Evolutionary conservation across 108 stramenopile species (phyloP), one percentile per base, ranked within the genome.

Genomic region (Parietichytrium sp.): DNA sequence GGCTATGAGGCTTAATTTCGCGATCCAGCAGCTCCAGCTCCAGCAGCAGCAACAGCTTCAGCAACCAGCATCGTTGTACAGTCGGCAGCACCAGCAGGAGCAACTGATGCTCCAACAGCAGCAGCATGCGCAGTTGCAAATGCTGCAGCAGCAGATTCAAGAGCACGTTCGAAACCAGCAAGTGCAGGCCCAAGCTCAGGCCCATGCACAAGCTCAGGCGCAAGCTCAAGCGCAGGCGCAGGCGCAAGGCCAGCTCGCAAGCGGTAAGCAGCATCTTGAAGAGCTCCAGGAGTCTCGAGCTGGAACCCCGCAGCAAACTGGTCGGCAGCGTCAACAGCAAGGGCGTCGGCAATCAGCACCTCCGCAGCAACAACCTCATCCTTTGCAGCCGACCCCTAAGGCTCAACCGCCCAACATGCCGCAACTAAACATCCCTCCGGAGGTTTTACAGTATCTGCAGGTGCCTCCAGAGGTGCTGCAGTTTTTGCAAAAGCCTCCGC

Each of bases 21-120:
- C 7, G 10, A 27, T 31, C 36, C 55, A 72, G 38, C 55, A 72
- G 55, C 55, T 42, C 8, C 55, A 72, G 55, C 55, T 42, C 8
- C 55, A 72, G 29, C 55, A 72, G 38, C 55, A 72, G 29, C 52
- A 52, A 13, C 52, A 52, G 18, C 15, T 52, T 8, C 52, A 52
- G 52, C 8, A 4, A 4, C 29, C 15, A 20, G 36, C 33, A 23
- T 13, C 33, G 2, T 38, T 42, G 30, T 38, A 72, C n/a, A 30
- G 12, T 42, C 55, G 4, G 38, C 55, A 31, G 55, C 55, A 31
- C 4, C 55, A 31, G 20, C 55, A 72, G 38, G 36, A 72, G 18
- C 55, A 72, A 20, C 55, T 42, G 55, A 30, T 42, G 54, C 54
- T 26, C 23, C 48, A 49, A 15, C 48, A 49, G 15, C 48, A 49